Evolutionary conservation across 257 asterid genomes (phyloP).

Genomic region (Ilex asprella): DNA sequence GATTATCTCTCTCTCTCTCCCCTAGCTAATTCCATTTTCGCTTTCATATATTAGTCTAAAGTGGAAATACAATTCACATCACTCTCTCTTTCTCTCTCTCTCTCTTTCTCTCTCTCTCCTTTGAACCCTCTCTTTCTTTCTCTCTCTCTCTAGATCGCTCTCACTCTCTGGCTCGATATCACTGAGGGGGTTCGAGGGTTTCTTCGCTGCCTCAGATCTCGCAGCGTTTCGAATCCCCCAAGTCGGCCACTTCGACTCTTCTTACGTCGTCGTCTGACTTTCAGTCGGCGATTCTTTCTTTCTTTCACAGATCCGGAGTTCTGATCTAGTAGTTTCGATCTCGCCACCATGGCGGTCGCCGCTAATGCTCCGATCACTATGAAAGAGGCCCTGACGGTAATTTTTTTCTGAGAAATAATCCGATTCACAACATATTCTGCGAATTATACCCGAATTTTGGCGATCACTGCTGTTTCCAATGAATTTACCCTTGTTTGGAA

Average conservation of each 20-base stretch:
- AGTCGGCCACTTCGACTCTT: not conserved
- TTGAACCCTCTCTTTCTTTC: constrained; percentile 16
- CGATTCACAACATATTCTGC: not conserved
- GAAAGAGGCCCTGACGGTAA: constrained; percentile 95
- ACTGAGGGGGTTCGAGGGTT: constrained; percentile 40
- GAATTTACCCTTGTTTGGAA: not conserved
- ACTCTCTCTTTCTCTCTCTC: constrained; percentile 12
- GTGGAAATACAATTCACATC: not conserved
- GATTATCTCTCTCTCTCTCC: too few species aligned
- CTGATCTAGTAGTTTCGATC: constrained; percentile 16
- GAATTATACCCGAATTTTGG: not conserved
- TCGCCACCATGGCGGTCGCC: constrained; percentile 87
- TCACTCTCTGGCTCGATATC: constrained; percentile 21
- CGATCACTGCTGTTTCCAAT: not conserved
- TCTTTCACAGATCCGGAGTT: constrained; percentile 41
- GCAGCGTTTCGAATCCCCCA: constrained; percentile 9
- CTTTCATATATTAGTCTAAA: not conserved
- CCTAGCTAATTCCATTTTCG: too few species aligned
- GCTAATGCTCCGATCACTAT: constrained; percentile 98
- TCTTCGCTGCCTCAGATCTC: constrained; percentile 44
- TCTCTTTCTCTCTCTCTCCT: constrained; percentile 9
- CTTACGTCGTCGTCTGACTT: constrained; percentile 18
- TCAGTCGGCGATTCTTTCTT: constrained; percentile 16
- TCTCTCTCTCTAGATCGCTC: constrained; percentile 12
- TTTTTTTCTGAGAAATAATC: constrained; percentile 2